phyloP scores from a whole-genome alignment of 2,329 filamentous ascomycete species.

The Ophiocordyceps unilateralis region DNA sequence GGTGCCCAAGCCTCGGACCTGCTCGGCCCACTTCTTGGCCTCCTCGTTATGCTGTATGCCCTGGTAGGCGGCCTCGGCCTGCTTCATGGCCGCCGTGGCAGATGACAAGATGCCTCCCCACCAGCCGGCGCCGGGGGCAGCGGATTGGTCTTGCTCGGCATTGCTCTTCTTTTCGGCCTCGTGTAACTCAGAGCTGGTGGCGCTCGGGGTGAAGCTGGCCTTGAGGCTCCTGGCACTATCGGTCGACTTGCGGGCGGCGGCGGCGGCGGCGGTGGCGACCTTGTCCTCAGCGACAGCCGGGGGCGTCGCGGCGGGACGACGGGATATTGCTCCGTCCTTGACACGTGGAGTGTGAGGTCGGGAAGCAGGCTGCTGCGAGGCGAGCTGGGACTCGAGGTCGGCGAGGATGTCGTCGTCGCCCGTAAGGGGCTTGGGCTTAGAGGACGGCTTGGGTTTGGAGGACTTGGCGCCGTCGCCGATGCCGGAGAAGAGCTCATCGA shows the following conservation, averaged over 20 bases:
- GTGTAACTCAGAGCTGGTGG: conserved; percentile 43
- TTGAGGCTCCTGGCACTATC: conserved; percentile 60
- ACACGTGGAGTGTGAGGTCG: conserved; percentile 71
- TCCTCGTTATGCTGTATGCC: conserved; percentile 95
- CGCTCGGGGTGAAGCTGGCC: conserved; percentile 53
- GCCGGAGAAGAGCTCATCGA: conserved; percentile 48
- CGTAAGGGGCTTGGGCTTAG: conserved; percentile 29
- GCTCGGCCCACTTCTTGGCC: conserved; percentile 88
- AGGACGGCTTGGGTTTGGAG: conserved; percentile 18
- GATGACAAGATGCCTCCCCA: conserved; percentile 78
- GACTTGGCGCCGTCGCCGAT: conserved; percentile 33
- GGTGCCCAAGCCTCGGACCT: conserved; percentile 50
- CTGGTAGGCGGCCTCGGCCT: conserved; percentile 82
- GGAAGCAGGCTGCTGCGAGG: conserved; percentile 50
- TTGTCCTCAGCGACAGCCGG: conserved; percentile 51
- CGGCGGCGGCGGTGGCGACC: conserved; percentile 9
- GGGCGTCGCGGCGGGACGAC: conserved; percentile 29
- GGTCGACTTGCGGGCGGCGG: conserved; percentile 47
- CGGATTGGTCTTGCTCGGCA: conserved; percentile 23
- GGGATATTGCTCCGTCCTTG: conserved; percentile 28
- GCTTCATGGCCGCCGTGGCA: conserved; percentile 73
- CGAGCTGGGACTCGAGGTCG: conserved; percentile 61
- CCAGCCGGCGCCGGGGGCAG: conserved; percentile 48
- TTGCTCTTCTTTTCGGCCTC: conserved; percentile 36
- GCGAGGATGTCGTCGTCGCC: conserved; percentile 64